Evolutionary conservation across 202 grass and related monocot genomes (phyloP).

Genomic region (Schoenoplectus tabernaemontani): DNA sequence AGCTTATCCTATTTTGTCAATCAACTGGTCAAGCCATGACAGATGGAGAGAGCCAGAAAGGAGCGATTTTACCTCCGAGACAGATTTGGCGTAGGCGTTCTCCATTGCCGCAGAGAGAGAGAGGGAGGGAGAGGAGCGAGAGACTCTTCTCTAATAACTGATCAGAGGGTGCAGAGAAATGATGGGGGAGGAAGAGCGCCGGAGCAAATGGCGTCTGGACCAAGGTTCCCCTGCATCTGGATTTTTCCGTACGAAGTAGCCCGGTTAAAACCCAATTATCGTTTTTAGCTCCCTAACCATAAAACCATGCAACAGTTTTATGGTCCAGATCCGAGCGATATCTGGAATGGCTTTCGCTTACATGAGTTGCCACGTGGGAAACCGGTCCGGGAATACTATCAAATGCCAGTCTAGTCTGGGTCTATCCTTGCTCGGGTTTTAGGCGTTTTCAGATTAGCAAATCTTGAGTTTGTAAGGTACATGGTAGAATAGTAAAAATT

Average conservation of each 20-base stretch:
- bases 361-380: too few relatives aligned
- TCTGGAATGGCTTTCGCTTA: not conserved
- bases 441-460: not conserved
- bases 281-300: not conserved
- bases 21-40: not conserved
- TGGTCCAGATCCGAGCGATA: slow-evolving; percentile 3
- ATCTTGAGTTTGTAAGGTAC: too few relatives aligned
- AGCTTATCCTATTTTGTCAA: not conserved
- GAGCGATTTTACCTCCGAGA: slow-evolving; percentile 48
- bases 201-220: not conserved
- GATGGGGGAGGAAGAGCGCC: slow-evolving; percentile 24
- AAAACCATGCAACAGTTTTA: too few relatives aligned
- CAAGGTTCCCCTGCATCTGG: not conserved
- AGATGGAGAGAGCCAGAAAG: not conserved
- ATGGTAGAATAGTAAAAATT: too few relatives aligned
- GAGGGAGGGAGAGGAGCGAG: not conserved
- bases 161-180: not conserved
- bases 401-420: too few relatives aligned
- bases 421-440: not conserved
- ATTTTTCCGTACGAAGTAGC: not conserved
- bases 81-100: slow-evolving; percentile 85
- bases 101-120: slow-evolving; percentile 43
- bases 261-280: not conserved
- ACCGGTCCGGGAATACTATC: too few relatives aligned
- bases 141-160: not conserved